Percentiles rank a stretch among this genome's conserved stretches.
These are phyloP conservation scores for Stereum hirsutum DNA, from an alignment of 1,284 basidiomycete species.

Conservation along the genomic window DNA sequence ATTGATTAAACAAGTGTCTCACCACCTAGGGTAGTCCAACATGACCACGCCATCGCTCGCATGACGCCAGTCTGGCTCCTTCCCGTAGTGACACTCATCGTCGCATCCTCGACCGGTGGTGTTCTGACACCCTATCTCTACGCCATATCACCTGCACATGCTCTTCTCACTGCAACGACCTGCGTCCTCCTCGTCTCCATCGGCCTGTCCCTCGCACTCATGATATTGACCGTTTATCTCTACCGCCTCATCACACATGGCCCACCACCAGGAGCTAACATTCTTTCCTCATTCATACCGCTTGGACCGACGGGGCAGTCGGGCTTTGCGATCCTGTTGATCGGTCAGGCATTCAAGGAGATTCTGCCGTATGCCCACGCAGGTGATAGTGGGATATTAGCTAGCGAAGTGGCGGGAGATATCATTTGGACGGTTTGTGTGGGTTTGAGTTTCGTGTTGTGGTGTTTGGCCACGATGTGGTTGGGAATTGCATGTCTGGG, in stretches of 20 bases:
- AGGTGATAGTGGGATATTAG: too few relatives aligned
- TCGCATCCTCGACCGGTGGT: slow-evolving; percentile 58
- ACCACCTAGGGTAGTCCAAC: slow-evolving; percentile 46
- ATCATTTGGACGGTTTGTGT: slow-evolving; percentile 30
- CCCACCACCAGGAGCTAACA: slow-evolving; percentile 19
- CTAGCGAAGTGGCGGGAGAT: slow-evolving; percentile 23
- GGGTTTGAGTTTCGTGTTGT: slow-evolving; percentile 30
- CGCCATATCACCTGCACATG: slow-evolving; percentile 34
- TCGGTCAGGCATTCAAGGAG: slow-evolving; percentile 23
- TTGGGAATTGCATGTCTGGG: slow-evolving; percentile 27
- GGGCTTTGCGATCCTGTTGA: slow-evolving; percentile 29
- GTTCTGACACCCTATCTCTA: slow-evolving; percentile 42
- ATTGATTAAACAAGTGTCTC: slow-evolving; percentile 3
- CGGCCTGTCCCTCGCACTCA: slow-evolving; percentile 26
- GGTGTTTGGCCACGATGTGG: slow-evolving; percentile 40
- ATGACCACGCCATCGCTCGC: slow-evolving; percentile 44
- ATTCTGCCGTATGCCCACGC: slow-evolving; percentile 19
- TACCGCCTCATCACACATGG: slow-evolving; percentile 13
- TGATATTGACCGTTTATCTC: slow-evolving; percentile 16
- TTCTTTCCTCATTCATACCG: slow-evolving; percentile 35
- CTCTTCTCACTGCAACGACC: slow-evolving; percentile 43
- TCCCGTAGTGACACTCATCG: slow-evolving; percentile 65
- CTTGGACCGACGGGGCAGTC: slow-evolving; percentile 38
- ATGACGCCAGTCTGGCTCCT: slow-evolving; percentile 63
- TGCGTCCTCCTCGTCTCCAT: slow-evolving; percentile 28